These are phyloP conservation scores for Gymnopus androsaceus DNA, from an alignment of 1,284 basidiomycete genomes.

Conservation along the genomic window DNA sequence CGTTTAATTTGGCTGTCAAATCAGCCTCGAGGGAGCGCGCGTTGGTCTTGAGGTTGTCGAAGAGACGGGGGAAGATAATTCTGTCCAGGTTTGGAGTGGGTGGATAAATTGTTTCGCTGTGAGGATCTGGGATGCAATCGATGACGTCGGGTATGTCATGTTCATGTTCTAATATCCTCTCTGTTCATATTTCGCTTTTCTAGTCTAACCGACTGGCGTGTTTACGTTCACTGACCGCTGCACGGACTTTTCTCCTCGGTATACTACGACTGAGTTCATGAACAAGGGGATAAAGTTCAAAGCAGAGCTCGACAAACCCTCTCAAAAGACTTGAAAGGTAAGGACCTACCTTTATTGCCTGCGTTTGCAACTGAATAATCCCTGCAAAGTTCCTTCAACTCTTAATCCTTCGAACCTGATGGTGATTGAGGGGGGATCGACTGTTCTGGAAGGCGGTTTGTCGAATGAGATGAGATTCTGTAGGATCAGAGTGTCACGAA, in stretches of 20 bases:
- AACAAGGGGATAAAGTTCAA: slow-evolving; percentile 7
- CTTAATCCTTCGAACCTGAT: slow-evolving; percentile 6
- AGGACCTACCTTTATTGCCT: neutral
- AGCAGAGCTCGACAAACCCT: slow-evolving; percentile 3
- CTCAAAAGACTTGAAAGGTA: slow-evolving; percentile 10
- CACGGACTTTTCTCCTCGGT: slow-evolving; percentile 14
- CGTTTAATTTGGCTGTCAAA: slow-evolving; percentile 10
- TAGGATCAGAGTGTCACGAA: slow-evolving; percentile 10
- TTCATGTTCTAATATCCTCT: neutral
- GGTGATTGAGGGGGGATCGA: slow-evolving; percentile 2
- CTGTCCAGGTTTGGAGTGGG: slow-evolving; percentile 10
- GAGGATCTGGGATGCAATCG: slow-evolving; percentile 17
- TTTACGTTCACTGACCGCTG: slow-evolving; percentile 14
- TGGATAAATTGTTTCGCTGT: slow-evolving; percentile 9
- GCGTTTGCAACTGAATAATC: neutral
- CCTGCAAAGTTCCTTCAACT: slow-evolving; percentile 8
- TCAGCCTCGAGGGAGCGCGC: neutral
- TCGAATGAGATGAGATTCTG: slow-evolving; percentile 12
- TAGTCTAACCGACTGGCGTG: slow-evolving; percentile 17
- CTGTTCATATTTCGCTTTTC: neutral
- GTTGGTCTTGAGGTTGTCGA: slow-evolving; percentile 6
- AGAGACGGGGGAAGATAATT: slow-evolving; percentile 12
- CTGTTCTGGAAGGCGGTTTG: slow-evolving; percentile 13
- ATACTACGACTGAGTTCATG: slow-evolving; percentile 7
- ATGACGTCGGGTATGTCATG: slow-evolving; percentile 12